Evolutionary conservation across 176 grass and related monocot species (phyloP).

Genomic region (Lolium perenne): DNA sequence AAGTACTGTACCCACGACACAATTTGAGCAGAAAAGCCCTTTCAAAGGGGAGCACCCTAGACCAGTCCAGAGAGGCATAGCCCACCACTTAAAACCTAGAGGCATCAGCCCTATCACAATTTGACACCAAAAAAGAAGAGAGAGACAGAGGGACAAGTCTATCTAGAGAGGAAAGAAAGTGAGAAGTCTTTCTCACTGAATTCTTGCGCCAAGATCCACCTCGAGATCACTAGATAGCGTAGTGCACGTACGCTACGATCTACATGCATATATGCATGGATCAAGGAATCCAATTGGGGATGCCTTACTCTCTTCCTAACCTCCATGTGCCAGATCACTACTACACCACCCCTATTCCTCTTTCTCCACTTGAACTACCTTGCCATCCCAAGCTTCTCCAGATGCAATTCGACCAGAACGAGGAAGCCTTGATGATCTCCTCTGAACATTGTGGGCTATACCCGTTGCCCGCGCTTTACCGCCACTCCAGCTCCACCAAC

Average conservation of each 20-base stretch:
- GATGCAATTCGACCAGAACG: conserved; percentile 51
- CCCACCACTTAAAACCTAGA: conserved; percentile 48
- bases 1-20: conserved; percentile 49
- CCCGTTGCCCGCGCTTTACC: conserved; percentile 36
- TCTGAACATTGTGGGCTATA: conserved; percentile 47
- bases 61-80: conserved; percentile 40
- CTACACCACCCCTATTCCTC: conserved; percentile 35
- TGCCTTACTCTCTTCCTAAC: conserved; percentile 43
- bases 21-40: conserved; percentile 42
- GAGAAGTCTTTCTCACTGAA: conserved; percentile 20
- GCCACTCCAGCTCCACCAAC: conserved; percentile 4
- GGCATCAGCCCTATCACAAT: conserved; percentile 45
- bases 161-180: conserved; percentile 20
- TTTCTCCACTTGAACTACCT: conserved; percentile 46
- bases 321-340: conserved; percentile 48
- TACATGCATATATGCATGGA: conserved; percentile 58
- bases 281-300: conserved; percentile 46
- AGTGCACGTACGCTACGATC: conserved; percentile 2
- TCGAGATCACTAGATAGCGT: conserved; percentile 15
- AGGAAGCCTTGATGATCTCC: conserved; percentile 43
- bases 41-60: conserved; percentile 42
- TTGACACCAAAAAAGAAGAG: conserved; percentile 39
- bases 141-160: background rate
- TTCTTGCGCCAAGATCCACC: conserved; percentile 47
- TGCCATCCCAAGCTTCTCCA: conserved; percentile 52